A percentile compares a stretch with the other conserved stretches of the same genome.
Evolutionary conservation across 139 green algal species (phyloP).

Genomic region (Astrephomene gubernaculifera): DNA sequence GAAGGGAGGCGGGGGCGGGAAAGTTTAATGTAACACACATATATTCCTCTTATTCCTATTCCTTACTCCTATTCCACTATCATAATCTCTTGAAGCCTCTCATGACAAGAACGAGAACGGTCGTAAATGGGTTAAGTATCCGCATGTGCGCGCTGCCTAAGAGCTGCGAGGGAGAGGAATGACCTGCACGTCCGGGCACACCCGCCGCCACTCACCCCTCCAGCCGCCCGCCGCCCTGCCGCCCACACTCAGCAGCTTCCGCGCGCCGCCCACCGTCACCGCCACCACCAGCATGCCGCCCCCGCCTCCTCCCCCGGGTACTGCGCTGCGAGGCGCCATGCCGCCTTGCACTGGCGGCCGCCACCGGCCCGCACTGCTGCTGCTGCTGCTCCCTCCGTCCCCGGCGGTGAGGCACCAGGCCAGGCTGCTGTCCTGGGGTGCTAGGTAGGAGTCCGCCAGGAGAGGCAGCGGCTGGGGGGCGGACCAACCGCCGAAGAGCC

Average conservation of each 20-base stretch:
- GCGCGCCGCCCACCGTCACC: background rate
- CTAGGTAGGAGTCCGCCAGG: background rate
- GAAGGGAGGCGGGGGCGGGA: background rate
- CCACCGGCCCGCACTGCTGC: background rate
- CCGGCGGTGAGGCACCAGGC: background rate
- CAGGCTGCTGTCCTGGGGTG: slow-evolving; percentile 25
- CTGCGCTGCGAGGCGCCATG: slow-evolving; percentile 16
- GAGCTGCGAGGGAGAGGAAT: background rate
- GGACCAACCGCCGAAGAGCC: slow-evolving; percentile 31
- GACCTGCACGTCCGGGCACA: background rate
- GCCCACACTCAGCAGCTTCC: slow-evolving; percentile 24
- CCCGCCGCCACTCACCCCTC: background rate
- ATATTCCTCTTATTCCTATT: no score
- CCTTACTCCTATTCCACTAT: no score
- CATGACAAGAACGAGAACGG: background rate
- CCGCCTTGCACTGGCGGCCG: slow-evolving; percentile 1
- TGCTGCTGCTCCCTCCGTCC: background rate
- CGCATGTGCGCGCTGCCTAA: background rate
- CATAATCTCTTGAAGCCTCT: no score
- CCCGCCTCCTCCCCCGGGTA: no score
- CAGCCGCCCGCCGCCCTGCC: background rate
- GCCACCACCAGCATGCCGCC: background rate
- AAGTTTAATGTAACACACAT: background rate
- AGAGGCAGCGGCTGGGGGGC: slow-evolving; percentile 23
- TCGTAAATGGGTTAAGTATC: background rate